Base-by-base conservation (phyloP, 768 basidiomycete genomes). In the Termitomyces eurrhizus region DNA sequence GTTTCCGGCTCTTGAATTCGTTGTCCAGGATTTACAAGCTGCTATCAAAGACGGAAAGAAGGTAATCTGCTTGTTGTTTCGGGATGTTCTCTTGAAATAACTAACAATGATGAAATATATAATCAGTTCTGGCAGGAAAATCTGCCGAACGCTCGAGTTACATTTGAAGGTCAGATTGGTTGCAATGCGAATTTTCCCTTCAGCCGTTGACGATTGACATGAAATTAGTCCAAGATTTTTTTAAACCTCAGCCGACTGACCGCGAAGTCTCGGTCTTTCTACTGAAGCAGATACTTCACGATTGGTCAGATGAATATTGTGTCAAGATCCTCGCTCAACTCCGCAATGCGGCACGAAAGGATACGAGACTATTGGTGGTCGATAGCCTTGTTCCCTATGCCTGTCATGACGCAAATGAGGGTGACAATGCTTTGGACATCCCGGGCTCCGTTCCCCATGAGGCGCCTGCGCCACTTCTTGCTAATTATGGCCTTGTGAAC, bases 401-500 rank as follows among this genome's bases (percentile, higher is more conserved):
- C 14, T 62, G 61, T 44, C 57, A 35, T 7, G 61, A 56, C 21
- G 37, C 54, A 35, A 55, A 29, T 1, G 61, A 48, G 5, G 46
- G 35, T 36, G 57, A 42, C 32, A 56, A 61, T 9, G 18, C 44
- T 39, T 24, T 65, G 29, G 60, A 39, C 42, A 69, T 73, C 33
- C 65, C 69, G 16, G 71, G 70, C 1, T 75, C 0, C 71, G 24
- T 56, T 50, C 59, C 53, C 7, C n/a, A 42, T 1, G 59, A 60
- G 37, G 59, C 59, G 4, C 59, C 75, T 14, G 66, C 57, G 2
- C 78, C 78, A 4, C 63, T 79, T 4, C 67, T 79, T 29, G 70
- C 77, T 2, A 78, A 79, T 56, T 74, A 72, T 35, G 78, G 78
- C 11, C 69, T 69, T 7, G 72, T 68, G 1, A 76, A 73, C 57